phyloP scores from a whole-genome alignment of 2,329 filamentous ascomycete species.

The Aspergillus sojae region DNA sequence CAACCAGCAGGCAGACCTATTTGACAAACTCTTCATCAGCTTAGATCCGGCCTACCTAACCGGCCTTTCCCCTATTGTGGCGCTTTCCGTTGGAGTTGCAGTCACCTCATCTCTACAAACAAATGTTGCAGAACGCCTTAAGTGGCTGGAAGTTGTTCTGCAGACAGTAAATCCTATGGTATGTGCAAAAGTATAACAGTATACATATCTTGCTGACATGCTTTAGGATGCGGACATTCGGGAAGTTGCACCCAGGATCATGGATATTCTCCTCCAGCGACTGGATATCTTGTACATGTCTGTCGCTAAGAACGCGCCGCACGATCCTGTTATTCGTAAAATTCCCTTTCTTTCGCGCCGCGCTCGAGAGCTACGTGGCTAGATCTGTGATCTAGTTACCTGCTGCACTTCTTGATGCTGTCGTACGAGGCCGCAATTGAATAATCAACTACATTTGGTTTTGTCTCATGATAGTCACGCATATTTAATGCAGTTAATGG shows the following conservation, averaged over 20 bases:
- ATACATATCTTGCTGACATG: slow-evolving; percentile 9
- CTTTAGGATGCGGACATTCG: slow-evolving; percentile 55
- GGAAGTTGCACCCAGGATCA: slow-evolving; percentile 61
- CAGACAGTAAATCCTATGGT: slow-evolving; percentile 57
- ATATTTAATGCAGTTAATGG: slow-evolving; percentile 6
- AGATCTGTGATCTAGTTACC: neutral
- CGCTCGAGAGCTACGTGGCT: slow-evolving; percentile 40
- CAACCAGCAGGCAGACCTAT: slow-evolving; percentile 59
- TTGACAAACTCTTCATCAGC: slow-evolving; percentile 62
- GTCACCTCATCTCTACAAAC: slow-evolving; percentile 60
- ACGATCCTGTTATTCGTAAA: slow-evolving; percentile 54
- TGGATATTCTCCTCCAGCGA: slow-evolving; percentile 61
- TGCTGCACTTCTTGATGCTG: neutral
- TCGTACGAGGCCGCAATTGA: neutral
- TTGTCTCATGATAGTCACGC: slow-evolving; percentile 1
- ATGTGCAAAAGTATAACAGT: slow-evolving; percentile 29
- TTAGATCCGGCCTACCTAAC: slow-evolving; percentile 60
- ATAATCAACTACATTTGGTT: neutral
- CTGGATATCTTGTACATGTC: slow-evolving; percentile 61
- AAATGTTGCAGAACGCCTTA: slow-evolving; percentile 57
- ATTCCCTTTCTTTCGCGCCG: slow-evolving; percentile 52
- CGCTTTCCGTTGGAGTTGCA: slow-evolving; percentile 64
- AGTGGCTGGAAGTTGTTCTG: slow-evolving; percentile 62
- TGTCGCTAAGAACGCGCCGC: slow-evolving; percentile 55
- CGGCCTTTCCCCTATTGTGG: slow-evolving; percentile 59